Base-by-base conservation (phyloP, 305 asterid species). In the Lippia alba region DNA sequence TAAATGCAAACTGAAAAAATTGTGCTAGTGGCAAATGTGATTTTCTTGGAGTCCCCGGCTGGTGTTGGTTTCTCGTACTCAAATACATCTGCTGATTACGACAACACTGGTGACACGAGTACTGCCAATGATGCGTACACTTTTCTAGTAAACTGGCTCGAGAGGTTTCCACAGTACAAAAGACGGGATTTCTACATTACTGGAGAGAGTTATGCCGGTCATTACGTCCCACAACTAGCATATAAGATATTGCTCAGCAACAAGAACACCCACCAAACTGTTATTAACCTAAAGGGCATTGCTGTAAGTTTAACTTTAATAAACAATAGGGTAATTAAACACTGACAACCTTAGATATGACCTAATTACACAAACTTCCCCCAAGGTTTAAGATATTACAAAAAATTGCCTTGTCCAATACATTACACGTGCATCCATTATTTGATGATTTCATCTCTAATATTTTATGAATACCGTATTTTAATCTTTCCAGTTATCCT, bases 21-120 rank as follows among this genome's bases (percentile, higher is more conserved):
- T 33, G 33, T 53, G 49, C 58, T 68, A 86, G 92, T 74, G 70
- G 86, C 86, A 45, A 86, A 84, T 39, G 77, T 82, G 66, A 56
- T 86, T 5, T 86, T 82, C 86, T 58, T 86, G 82, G 89, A 86
- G 62, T 84, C 88, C 0, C 92, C 86, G 1, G 82, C 83, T 19
- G 89, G 86, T 0, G 85, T 81, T 15, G 92, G 90, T 56, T 86
- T 86, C 79, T 82, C 92, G 0, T 86, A 86, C 56, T 84, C 88
- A 53, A 86, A 86, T 73, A 82, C 75, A 2, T 53, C 77, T 3
- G 66, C 78, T 0, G 88, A 84, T 58, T 76, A 80, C 3, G 46
- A 72, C 62, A 70, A 18, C 20, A 76, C 78, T 0, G 90, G 90
- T 17, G 90, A 87, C 39, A 50, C 68, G 0, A 68, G 71, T 33